Base-by-base conservation (phyloP, 1,284 basidiomycete species). In the Ganoderma boninense region DNA sequence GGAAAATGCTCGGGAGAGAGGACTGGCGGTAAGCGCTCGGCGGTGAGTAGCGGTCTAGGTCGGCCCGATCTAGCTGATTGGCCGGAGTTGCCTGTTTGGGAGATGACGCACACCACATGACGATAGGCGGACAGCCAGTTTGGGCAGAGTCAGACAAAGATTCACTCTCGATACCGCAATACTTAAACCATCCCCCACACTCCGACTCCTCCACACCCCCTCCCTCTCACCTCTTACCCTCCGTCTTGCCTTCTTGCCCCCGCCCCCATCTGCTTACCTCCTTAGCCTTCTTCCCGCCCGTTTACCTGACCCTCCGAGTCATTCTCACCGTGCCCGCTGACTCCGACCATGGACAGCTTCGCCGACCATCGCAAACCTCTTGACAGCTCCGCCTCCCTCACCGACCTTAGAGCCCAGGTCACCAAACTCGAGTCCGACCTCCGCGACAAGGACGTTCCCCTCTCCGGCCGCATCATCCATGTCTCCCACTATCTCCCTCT, bases 381-480 rank as follows among this genome's bases (percentile, higher is more conserved):
- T 38, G 82, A 83, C 70, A 65, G 52, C 62, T 72, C 81, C 73
- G 77, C 85, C 74, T 82, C 83, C 46, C 83, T 87, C 74, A 85
- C 86, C 68, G 85, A 88, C 75, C 89, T 93, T 76, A 87, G 89
- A 62, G 80, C 83, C 4, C 87, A 90, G 73, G 89, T 93, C 59
- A 80, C 77, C 44, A 82, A 84, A 10, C 90, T 96, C 76, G 93
- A 96, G 81, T 86, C 86, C 1, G 85, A 92, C 60, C 92, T 94
- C 81, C 84, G 82, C 65, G 87, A 88, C 1, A 89, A 91, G 69
- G 92, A 90, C 62, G 87, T 93, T 68, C 84, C 87, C 1, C 88
- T 97, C 66, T 92, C 92, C 7, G 96, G 95, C 7, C 89, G 95
- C 63, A 93, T 97, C 79, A 88, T 97, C 75, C 95, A 97, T 76